Base-by-base conservation (phyloP, 129 eudicot genomes). In the Flaveria brownii region DNA sequence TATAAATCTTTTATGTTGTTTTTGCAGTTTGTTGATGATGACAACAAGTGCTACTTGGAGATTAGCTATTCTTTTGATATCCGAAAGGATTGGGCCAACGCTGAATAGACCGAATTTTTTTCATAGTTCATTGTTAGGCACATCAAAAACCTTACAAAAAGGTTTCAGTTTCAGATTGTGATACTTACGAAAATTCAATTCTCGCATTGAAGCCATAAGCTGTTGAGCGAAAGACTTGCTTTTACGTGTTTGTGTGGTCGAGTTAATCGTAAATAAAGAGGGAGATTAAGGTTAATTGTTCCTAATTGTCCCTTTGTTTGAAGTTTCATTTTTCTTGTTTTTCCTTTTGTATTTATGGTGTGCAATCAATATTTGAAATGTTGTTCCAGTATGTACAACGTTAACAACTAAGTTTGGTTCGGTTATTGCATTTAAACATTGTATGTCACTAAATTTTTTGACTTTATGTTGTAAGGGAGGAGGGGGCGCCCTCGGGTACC, bases 41-140 rank as follows among this genome's bases (percentile, higher is more conserved):
- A 89, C 77, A 92, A 92, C 87, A 89, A 86, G 78, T 82, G 92
- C 88, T 87, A 91, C 89, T 76, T 89, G 87, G 96, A 91, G 86
- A 87, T 91, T 75, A 86, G 79, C 86, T 89, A 89, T 68, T 82
- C 91, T 17, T 92, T 92, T 56, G 96, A 89, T 81, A 92, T 92
- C 76, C 78, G 88, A 82, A 92, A 82, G 85, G 97, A 92, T 54
- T 92, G 97, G 97, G 85, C 77, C 16, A 70, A 47, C 17, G 43
- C 73, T 46, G 79, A 52, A 68, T 77, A 77, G 71, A 78, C 33
- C 41, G 5, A 49, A 12, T 18, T 6, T 1, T 52, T 70, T 72
- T 62, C 66, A 9, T 67, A 71, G 85, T 67, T 26, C 17, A 41
- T 25, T 28, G 47, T 62, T 83, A 79, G 71, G 63, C 80, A 33